Evolutionary conservation across 306 rosid species (phyloP).

Genomic region (Carpinus fangiana): DNA sequence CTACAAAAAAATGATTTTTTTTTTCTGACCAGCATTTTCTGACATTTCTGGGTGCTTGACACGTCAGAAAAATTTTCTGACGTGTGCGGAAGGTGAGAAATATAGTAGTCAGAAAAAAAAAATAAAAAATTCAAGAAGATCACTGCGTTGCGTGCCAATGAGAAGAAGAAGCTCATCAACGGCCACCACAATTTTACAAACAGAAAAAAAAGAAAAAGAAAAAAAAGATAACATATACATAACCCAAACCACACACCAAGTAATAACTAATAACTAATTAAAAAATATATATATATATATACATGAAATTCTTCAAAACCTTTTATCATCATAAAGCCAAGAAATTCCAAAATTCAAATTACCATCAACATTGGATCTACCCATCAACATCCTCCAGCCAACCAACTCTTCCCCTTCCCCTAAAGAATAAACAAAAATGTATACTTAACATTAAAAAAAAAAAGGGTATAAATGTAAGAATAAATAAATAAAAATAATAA

Average conservation of each 20-base stretch:
- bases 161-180: slow-evolving; percentile 32
- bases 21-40: too few relatives aligned
- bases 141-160: slow-evolving; percentile 46
- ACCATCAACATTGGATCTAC: slow-evolving; percentile 91
- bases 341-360: slow-evolving; percentile 95
- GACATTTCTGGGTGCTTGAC: too few relatives aligned
- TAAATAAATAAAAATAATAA: too few relatives aligned
- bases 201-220: not conserved
- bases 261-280: slow-evolving; percentile 2
- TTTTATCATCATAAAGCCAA: slow-evolving; percentile 91
- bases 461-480: too few relatives aligned
- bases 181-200: not conserved
- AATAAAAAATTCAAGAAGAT: too few relatives aligned
- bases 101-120: too few relatives aligned
- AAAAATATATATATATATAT: not conserved
- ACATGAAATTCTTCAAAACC: slow-evolving; percentile 68
- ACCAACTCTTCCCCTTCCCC: slow-evolving; percentile 98
- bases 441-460: slow-evolving; percentile 5
- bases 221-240: slow-evolving; percentile 12
- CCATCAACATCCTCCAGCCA: slow-evolving; percentile 84
- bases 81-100: too few relatives aligned
- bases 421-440: slow-evolving; percentile 19
- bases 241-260: slow-evolving; percentile 8
- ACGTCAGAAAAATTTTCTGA: too few relatives aligned
- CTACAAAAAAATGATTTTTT: too few relatives aligned